phyloP scores from a whole-genome alignment of 73 alveolate species.

The Paramecium primaurelia region DNA sequence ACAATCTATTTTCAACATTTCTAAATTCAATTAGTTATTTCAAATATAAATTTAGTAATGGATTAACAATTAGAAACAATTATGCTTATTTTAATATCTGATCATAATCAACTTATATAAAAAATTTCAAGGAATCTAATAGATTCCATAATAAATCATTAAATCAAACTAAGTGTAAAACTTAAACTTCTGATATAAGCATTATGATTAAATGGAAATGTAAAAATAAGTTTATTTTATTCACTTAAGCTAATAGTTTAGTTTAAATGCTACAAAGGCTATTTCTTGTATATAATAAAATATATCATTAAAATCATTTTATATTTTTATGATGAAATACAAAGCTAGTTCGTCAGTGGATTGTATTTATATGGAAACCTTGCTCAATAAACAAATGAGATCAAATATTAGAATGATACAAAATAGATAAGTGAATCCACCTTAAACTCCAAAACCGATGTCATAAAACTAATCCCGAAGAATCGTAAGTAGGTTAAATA shows the following conservation, averaged over 20 bases:
- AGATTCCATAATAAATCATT: too few species aligned
- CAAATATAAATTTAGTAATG: too few species aligned
- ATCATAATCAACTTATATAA: too few species aligned
- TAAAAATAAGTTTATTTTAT: too few species aligned
- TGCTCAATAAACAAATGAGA: not conserved
- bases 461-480: not conserved
- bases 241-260: not conserved
- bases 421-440: not conserved
- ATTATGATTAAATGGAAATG: too few species aligned
- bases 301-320: not conserved
- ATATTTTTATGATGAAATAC: not conserved
- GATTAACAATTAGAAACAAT: too few species aligned
- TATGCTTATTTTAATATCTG: too few species aligned
- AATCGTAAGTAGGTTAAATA: not conserved
- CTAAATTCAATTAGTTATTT: too few species aligned
- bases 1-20: too few species aligned
- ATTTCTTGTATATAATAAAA: not conserved
- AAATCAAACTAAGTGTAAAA: too few species aligned
- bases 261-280: not conserved
- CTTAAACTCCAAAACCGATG: not conserved
- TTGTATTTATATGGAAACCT: not conserved
- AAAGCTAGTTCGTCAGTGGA: not conserved
- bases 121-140: too few species aligned
- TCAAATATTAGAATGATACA: not conserved
- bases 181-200: too few species aligned